A percentile compares a stretch with the other conserved stretches of the same genome.
Conservation (phyloP, 345 rosid genomes). For the Euphorbia tirucalli region DNA sequence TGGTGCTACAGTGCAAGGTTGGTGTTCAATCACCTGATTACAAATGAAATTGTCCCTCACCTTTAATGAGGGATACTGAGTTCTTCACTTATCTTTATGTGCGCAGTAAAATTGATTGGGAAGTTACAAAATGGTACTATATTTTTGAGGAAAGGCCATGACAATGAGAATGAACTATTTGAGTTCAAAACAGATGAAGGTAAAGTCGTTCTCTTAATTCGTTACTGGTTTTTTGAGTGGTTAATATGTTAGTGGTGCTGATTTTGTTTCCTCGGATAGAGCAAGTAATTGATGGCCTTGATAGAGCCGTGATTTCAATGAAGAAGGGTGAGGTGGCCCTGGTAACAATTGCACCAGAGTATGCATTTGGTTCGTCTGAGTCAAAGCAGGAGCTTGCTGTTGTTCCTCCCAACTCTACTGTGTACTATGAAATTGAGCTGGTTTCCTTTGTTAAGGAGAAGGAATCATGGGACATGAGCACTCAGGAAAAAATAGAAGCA, state of each 20-base stretch:
- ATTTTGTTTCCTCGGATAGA: slow-evolving; percentile 35
- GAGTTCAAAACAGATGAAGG: slow-evolving; percentile 94
- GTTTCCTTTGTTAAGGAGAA: slow-evolving; percentile 80
- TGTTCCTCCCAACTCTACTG: slow-evolving; percentile 73
- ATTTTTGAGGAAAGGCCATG: slow-evolving; percentile 75
- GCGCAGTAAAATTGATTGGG: slow-evolving; percentile 79
- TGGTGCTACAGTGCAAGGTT: slow-evolving; percentile 73
- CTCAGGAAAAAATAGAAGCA: slow-evolving; percentile 81
- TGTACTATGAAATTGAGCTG: slow-evolving; percentile 71
- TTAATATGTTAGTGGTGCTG: background rate
- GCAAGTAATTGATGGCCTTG: slow-evolving; percentile 91
- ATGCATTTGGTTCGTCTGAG: slow-evolving; percentile 72
- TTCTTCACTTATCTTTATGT: background rate
- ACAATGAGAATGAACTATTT: slow-evolving; percentile 53
- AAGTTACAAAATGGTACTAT: slow-evolving; percentile 77
- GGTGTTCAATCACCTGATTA: background rate
- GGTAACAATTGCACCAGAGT: slow-evolving; percentile 67
- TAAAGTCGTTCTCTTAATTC: slow-evolving; percentile 6
- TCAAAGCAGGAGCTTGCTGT: slow-evolving; percentile 73
- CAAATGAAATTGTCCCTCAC: background rate
- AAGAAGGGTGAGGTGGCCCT: slow-evolving; percentile 87
- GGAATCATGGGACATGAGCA: slow-evolving; percentile 98
- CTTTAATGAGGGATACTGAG: background rate
- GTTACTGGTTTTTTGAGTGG: background rate
- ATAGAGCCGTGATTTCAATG: slow-evolving; percentile 74